phyloP scores from a whole-genome alignment of 2,329 filamentous ascomycete genomes.

The Penicillium sp. region DNA sequence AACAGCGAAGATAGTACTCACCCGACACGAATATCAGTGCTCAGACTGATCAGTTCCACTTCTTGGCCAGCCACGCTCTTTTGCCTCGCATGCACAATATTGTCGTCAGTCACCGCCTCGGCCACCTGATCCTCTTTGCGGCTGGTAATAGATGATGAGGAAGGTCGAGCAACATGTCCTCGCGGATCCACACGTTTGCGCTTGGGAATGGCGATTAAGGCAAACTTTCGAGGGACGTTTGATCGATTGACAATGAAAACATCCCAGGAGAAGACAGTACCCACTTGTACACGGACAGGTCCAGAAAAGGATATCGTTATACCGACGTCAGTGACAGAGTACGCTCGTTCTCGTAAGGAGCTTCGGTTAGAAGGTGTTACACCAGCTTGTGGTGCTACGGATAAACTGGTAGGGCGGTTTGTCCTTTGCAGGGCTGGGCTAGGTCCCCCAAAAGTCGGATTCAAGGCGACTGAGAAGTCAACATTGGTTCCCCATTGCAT shows the following conservation, averaged over 20 bases:
- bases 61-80: conserved; percentile 49
- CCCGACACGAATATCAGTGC: conserved; percentile 57
- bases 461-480: conserved; percentile 48
- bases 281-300: conserved; percentile 49
- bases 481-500: conserved; percentile 50
- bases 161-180: conserved; percentile 45
- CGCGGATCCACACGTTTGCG: conserved; percentile 42
- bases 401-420: conserved; percentile 45
- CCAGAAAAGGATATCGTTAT: conserved; percentile 56
- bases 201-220: conserved; percentile 52
- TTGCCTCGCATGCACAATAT: conserved; percentile 54
- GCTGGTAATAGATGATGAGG: conserved; percentile 43
- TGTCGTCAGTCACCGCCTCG: conserved; percentile 55
- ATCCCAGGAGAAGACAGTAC: conserved; percentile 53
- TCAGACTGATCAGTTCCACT: conserved; percentile 54
- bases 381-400: conserved; percentile 30
- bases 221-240: conserved; percentile 51
- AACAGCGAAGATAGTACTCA: conserved; percentile 33
- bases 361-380: conserved; percentile 28
- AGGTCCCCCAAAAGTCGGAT: conserved; percentile 47
- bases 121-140: conserved; percentile 42
- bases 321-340: conserved; percentile 42
- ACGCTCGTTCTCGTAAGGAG: conserved; percentile 38
- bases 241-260: conserved; percentile 60
- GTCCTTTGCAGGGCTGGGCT: conserved; percentile 45